Evolutionary conservation across 306 rosid genomes (phyloP), one percentile per base, ranked within the genome.

Genomic region (Dryas drummondii): DNA sequence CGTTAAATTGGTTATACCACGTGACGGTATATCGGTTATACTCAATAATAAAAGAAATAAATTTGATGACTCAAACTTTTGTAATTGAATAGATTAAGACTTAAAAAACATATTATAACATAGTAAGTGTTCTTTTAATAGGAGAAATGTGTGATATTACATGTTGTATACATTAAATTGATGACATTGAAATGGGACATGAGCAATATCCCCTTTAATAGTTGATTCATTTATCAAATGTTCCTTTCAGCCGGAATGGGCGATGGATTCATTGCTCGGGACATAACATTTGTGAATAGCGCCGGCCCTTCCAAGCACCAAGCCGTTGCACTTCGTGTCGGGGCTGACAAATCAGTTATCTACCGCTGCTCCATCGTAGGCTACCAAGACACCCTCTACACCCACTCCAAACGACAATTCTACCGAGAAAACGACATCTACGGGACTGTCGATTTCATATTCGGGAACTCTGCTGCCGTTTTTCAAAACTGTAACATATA

Each of bases 261-360:
- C 1, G 86, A 83, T 15, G 86, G 86, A 22, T 83, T 83, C 13
- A 71, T 83, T 5, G 86, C 86, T 22, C 76, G 80, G n/a, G 86
- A 79, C 78, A 71, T 83, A 27, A 79, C 81, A 8, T 44, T 83
- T 48, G 62, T 70, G 69, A 83, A 83, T 74, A 75, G 44, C 12
- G 83, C 83, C 2, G 83, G 83, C 0, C 83, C 86, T 1, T 32
- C 70, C 7, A 83, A 79, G 17, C 76, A 75, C n/a, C 86, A 83
- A 68, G 86, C 86, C 3, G 86, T 83, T 13, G 83, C 86, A 1
- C 83, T 83, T 1, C 83, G 86, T 1, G 79, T 83, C 9, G 86
- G 83, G 4, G 77, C 86, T 2, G 86, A 83, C 61, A 71, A 77
- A 37, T 79, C 86, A 5, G 83, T 79, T 27, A 66, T 83, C 54